Percentiles rank a stretch among this genome's conserved stretches.
Evolutionary conservation across 306 rosid species (phyloP).

Genomic region (Cicer chorassanicum): DNA sequence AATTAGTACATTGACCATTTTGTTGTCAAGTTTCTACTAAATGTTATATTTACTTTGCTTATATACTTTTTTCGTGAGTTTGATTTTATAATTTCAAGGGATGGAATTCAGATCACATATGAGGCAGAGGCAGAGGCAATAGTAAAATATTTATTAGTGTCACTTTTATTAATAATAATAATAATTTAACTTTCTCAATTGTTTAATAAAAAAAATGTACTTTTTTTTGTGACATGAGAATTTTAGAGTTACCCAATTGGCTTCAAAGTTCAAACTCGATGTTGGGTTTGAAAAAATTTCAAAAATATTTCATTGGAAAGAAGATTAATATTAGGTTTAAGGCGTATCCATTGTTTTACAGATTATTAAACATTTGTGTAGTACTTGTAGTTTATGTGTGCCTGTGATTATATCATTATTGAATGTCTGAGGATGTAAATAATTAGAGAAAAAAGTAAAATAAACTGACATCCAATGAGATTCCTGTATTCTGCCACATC

Average conservation of each 20-base stretch:
- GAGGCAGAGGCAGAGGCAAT: no score
- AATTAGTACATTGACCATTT: constrained; percentile 6
- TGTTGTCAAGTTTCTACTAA: neutral
- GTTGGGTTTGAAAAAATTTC: neutral
- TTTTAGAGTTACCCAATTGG: constrained; percentile 1
- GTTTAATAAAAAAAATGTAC: no score
- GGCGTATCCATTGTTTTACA: neutral
- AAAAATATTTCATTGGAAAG: neutral
- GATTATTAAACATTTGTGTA: neutral
- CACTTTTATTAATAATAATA: no score
- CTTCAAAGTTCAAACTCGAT: neutral
- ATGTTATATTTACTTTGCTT: constrained; percentile 24
- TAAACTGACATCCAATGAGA: no score
- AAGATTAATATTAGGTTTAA: no score
- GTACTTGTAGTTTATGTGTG: neutral
- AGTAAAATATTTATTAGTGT: no score
- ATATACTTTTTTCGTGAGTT: neutral
- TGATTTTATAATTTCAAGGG: no score
- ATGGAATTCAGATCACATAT: no score
- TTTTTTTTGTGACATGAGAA: neutral
- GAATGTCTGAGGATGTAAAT: neutral
- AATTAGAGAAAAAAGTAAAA: neutral
- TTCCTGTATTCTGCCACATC: no score
- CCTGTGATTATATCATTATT: neutral
- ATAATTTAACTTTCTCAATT: no score